These are phyloP conservation scores for Colletotrichum simmondsii DNA, from an alignment of 2,329 filamentous ascomycete species.

Conservation along the genomic window DNA sequence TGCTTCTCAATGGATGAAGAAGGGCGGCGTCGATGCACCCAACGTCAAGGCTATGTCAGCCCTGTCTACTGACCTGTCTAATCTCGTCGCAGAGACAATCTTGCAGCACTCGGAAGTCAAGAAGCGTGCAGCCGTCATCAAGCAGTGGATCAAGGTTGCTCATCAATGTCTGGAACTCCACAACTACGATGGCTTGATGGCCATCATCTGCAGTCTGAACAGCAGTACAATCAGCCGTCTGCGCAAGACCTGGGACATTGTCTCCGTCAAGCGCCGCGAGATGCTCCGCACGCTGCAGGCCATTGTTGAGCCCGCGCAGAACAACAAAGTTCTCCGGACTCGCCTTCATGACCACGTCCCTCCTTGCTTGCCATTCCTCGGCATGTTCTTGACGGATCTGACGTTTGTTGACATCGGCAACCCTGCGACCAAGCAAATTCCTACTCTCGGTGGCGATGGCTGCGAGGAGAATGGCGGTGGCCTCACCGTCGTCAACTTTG, in stretches of 20 bases:
- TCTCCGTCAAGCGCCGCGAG: constrained; percentile 85
- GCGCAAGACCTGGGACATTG: constrained; percentile 89
- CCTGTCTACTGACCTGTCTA: constrained; percentile 90
- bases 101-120: constrained; percentile 89
- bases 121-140: constrained; percentile 89
- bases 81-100: constrained; percentile 93
- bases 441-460: constrained; percentile 54
- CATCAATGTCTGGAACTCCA: constrained; percentile 87
- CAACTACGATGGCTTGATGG: constrained; percentile 98
- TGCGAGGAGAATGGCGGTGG: constrained; percentile 71
- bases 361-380: constrained; percentile 93
- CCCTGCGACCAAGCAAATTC: constrained; percentile 82
- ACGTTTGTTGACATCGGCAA: constrained; percentile 98
- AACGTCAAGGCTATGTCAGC: constrained; percentile 96
- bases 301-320: constrained; percentile 90
- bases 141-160: constrained; percentile 98
- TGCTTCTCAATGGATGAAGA: constrained; percentile 94
- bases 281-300: constrained; percentile 81
- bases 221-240: constrained; percentile 90
- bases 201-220: constrained; percentile 94
- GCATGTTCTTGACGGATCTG: constrained; percentile 95
- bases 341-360: constrained; percentile 87
- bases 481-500: constrained; percentile 92
- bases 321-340: constrained; percentile 87
- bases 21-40: constrained; percentile 78